Conservation (phyloP, 192 early-diverging fungal species). For the Podochytrium sp. region DNA sequence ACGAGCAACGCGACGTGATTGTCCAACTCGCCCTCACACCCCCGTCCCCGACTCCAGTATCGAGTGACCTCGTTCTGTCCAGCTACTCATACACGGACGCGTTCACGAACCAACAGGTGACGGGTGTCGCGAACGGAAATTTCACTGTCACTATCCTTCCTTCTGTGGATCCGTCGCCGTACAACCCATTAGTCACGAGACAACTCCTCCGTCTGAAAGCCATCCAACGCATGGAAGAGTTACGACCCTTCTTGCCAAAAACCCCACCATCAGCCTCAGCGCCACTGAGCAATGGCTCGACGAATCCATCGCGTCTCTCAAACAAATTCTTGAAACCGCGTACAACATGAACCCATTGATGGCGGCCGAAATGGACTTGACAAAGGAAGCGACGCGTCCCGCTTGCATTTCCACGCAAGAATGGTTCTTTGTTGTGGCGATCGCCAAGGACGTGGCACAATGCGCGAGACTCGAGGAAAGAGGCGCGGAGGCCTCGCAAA, state of each 20-base stretch:
- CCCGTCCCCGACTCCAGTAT: too few relatives aligned
- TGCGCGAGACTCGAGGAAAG: too few relatives aligned
- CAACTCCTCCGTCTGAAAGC: conserved; percentile 5
- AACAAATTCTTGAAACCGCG: background rate
- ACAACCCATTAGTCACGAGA: background rate
- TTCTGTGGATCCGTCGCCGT: background rate
- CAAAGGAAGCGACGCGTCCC: background rate
- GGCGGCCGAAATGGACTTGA: background rate
- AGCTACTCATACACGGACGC: background rate
- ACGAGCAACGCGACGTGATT: conserved; percentile 27
- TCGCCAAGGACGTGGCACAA: background rate
- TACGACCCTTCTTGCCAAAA: too few relatives aligned
- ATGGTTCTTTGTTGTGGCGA: background rate
- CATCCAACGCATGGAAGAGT: background rate
- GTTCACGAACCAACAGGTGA: background rate
- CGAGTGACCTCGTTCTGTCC: too few relatives aligned
- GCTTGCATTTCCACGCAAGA: background rate
- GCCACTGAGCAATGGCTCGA: background rate
- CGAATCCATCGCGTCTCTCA: background rate
- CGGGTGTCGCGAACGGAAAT: background rate
- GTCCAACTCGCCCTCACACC: background rate
- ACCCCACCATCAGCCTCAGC: background rate
- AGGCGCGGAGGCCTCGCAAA: background rate
- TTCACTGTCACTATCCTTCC: background rate
- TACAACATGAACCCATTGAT: background rate